phyloP scores from a whole-genome alignment of 2,329 filamentous ascomycete species.

The Phaeosphaeriaceae sp. region DNA sequence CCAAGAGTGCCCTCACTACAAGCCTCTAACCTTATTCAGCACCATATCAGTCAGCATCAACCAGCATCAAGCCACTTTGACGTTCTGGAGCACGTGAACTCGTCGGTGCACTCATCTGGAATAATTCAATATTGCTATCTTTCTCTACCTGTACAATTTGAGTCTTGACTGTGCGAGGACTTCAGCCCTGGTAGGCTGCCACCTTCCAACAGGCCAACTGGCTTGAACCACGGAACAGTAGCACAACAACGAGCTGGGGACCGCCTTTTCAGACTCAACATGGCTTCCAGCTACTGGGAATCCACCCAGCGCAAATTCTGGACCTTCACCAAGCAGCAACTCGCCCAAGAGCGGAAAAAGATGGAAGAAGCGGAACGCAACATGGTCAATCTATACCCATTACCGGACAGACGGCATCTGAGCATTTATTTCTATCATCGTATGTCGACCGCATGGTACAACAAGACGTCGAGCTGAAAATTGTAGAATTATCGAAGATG shows the following conservation, averaged over 20 bases:
- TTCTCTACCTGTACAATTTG: neutral
- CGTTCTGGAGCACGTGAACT: neutral
- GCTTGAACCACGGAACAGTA: neutral
- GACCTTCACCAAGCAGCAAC: slow-evolving; percentile 85
- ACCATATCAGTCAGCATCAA: neutral
- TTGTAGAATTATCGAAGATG: slow-evolving; percentile 74
- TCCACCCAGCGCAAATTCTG: slow-evolving; percentile 90
- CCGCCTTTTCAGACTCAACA: slow-evolving; percentile 51
- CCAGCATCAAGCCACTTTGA: neutral
- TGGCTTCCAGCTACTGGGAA: slow-evolving; percentile 97
- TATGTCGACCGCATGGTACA: slow-evolving; percentile 53
- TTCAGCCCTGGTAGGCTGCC: neutral
- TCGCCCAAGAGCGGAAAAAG: slow-evolving; percentile 75
- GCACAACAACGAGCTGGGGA: neutral
- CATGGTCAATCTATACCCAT: slow-evolving; percentile 77
- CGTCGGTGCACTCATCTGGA: too few relatives aligned
- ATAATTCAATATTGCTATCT: too few relatives aligned
- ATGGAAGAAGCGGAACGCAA: slow-evolving; percentile 79
- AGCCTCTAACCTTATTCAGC: neutral
- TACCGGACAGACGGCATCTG: slow-evolving; percentile 82
- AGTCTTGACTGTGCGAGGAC: neutral
- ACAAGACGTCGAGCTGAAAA: neutral
- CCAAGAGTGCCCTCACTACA: neutral
- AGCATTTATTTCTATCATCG: slow-evolving; percentile 93
- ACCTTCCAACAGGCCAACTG: neutral